Percentiles rank a stretch among this genome's conserved stretches.
These are phyloP conservation scores for Populus simonii DNA, from an alignment of 345 rosid genomes.

Conservation along the genomic window DNA sequence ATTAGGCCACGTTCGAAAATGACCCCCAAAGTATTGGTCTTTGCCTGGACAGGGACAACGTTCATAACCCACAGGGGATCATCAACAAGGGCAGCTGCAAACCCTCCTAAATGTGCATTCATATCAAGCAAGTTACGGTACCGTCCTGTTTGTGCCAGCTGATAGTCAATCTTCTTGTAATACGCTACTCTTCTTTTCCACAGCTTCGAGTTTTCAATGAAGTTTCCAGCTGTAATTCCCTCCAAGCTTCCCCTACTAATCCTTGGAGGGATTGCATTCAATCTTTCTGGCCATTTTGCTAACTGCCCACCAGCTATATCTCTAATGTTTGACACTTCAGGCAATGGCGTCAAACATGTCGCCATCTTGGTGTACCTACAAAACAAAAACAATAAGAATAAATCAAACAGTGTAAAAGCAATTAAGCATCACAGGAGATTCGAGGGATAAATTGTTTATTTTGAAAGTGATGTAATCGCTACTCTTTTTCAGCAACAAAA, in stretches of 20 bases:
- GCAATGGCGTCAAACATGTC: slow-evolving; percentile 75
- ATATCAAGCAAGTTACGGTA: slow-evolving; percentile 89
- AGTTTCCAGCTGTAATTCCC: slow-evolving; percentile 51
- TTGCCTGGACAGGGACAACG: slow-evolving; percentile 60
- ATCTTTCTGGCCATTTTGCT: slow-evolving; percentile 78
- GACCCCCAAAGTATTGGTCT: slow-evolving; percentile 67
- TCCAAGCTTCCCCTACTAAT: slow-evolving; percentile 48
- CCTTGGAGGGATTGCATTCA: slow-evolving; percentile 75
- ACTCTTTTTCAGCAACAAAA: not conserved
- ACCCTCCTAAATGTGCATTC: slow-evolving; percentile 77
- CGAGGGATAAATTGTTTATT: not conserved
- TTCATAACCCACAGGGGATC: slow-evolving; percentile 96
- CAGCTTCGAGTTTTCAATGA: slow-evolving; percentile 49
- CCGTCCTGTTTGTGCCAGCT: slow-evolving; percentile 61
- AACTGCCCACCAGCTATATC: slow-evolving; percentile 69
- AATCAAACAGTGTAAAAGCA: not conserved
- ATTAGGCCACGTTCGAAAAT: slow-evolving; percentile 82
- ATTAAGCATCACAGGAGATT: not conserved
- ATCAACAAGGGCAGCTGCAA: slow-evolving; percentile 69
- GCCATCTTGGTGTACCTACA: slow-evolving; percentile 84
- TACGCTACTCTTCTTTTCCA: slow-evolving; percentile 69
- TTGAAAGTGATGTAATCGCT: not conserved
- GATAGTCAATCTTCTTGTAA: slow-evolving; percentile 67
- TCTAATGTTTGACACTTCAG: slow-evolving; percentile 54
- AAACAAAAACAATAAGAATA: not conserved